Evolutionary conservation across 352 stramenopile genomes (phyloP).

Genomic region (Phytophthora idaei): DNA sequence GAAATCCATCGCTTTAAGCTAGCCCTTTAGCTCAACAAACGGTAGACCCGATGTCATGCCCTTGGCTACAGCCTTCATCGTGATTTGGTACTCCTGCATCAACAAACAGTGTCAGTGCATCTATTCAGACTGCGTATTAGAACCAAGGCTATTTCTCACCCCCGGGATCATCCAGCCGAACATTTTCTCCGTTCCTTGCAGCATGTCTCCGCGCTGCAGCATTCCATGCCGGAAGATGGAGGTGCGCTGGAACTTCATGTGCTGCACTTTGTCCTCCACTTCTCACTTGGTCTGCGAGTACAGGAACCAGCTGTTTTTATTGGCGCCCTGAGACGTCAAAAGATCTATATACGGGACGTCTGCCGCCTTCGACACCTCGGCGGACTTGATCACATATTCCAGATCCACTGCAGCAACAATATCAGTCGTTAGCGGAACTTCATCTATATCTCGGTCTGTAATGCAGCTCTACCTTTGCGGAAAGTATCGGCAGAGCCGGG

Average conservation of each 20-base stretch:
- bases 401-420: constrained; percentile 2
- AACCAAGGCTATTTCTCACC: too few relatives aligned
- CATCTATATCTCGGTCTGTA: not conserved
- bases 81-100: constrained; percentile 44
- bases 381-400: constrained; percentile 56
- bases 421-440: constrained; percentile 13
- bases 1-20: too few relatives aligned
- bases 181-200: too few relatives aligned
- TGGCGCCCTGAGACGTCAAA: constrained; percentile 58
- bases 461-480: too few relatives aligned
- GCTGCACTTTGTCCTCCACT: constrained; percentile 63
- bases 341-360: constrained; percentile 68
- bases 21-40: too few relatives aligned
- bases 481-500: constrained; percentile 66
- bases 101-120: constrained; percentile 4
- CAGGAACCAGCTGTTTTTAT: constrained; percentile 80
- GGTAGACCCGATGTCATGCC: constrained; percentile 50
- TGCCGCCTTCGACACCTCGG: constrained; percentile 48
- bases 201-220: too few relatives aligned
- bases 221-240: constrained; percentile 66
- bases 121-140: constrained; percentile 36
- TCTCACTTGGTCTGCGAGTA: too few relatives aligned
- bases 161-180: too few relatives aligned
- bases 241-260: constrained; percentile 54
- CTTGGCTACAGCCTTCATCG: constrained; percentile 55